Evolutionary conservation across 768 basidiomycete genomes (phyloP).

Genomic region (Suillus clintonianus): DNA sequence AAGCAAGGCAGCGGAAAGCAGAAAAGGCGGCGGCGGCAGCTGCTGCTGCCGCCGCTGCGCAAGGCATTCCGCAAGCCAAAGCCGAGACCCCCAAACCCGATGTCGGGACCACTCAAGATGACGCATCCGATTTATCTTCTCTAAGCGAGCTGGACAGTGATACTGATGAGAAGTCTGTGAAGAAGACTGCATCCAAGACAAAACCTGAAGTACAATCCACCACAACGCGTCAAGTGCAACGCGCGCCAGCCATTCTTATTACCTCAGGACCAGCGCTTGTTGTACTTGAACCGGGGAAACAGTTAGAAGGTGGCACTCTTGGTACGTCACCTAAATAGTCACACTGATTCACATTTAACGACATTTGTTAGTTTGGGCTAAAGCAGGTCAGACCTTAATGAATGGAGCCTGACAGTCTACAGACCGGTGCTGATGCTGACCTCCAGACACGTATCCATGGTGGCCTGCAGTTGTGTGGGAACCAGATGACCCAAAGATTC

Average conservation of each 20-base stretch:
- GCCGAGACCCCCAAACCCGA: slow-evolving; percentile 9
- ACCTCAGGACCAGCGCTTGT: slow-evolving; percentile 32
- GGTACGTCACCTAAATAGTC: slow-evolving; percentile 42
- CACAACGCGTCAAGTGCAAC: slow-evolving; percentile 7
- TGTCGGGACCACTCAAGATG: slow-evolving; percentile 20
- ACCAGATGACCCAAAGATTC: slow-evolving; percentile 59
- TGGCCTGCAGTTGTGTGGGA: slow-evolving; percentile 84
- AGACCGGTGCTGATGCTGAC: slow-evolving; percentile 3
- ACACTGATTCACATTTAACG: background rate
- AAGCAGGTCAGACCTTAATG: slow-evolving; percentile 50
- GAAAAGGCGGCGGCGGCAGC: slow-evolving; percentile 31
- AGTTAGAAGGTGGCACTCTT: slow-evolving; percentile 59
- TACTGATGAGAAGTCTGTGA: slow-evolving; percentile 13
- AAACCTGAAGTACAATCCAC: slow-evolving; percentile 2
- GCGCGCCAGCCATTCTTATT: slow-evolving; percentile 12
- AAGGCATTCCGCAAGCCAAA: background rate
- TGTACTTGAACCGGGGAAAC: slow-evolving; percentile 35
- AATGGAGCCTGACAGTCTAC: background rate
- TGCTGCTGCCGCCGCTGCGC: slow-evolving; percentile 10
- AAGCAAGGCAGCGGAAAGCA: slow-evolving; percentile 49
- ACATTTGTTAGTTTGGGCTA: slow-evolving; percentile 73
- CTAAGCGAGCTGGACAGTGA: slow-evolving; percentile 45
- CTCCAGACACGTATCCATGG: slow-evolving; percentile 79
- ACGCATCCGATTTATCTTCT: slow-evolving; percentile 46
- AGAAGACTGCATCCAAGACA: slow-evolving; percentile 8